A percentile compares a stretch with the other conserved stretches of the same genome.
phyloP scores from a whole-genome alignment of 805 yeast species.

The Babjeviella inositovora region DNA sequence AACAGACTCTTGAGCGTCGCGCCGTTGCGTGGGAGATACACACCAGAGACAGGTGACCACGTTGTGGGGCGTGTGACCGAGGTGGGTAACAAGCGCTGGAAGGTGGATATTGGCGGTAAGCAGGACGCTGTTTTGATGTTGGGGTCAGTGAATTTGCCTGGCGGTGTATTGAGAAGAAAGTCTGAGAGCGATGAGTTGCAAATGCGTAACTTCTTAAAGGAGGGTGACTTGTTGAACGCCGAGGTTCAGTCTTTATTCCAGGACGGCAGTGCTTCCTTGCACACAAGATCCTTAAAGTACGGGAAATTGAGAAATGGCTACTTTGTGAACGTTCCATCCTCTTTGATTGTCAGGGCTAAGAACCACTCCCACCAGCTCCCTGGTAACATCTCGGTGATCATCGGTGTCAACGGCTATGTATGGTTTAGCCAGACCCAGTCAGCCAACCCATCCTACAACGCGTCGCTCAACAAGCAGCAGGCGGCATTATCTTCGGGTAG shows the following conservation, averaged over 20 bases:
- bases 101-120: slow-evolving; percentile 89
- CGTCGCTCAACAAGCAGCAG: slow-evolving; percentile 14
- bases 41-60: slow-evolving; percentile 95
- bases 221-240: slow-evolving; percentile 90
- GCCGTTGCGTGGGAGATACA: slow-evolving; percentile 76
- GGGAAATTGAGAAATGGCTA: slow-evolving; percentile 91
- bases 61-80: slow-evolving; percentile 87
- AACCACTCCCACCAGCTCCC: slow-evolving; percentile 83
- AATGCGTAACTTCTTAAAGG: slow-evolving; percentile 87
- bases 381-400: slow-evolving; percentile 79
- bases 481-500: slow-evolving; percentile 16
- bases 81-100: slow-evolving; percentile 91
- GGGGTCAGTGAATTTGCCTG: slow-evolving; percentile 94
- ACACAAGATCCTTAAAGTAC: slow-evolving; percentile 87
- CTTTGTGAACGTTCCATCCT: slow-evolving; percentile 67
- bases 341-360: slow-evolving; percentile 70
- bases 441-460: slow-evolving; percentile 10
- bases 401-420: slow-evolving; percentile 90
- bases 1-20: slow-evolving; percentile 75
- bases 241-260: slow-evolving; percentile 84
- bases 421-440: slow-evolving; percentile 70
- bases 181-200: slow-evolving; percentile 91
- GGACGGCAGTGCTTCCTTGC: slow-evolving; percentile 88
- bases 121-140: slow-evolving; percentile 86
- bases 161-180: slow-evolving; percentile 89